Evolutionary conservation across 768 basidiomycete genomes (phyloP), one percentile per base, ranked within the genome.

Genomic region (Leccinum subgranulosum): DNA sequence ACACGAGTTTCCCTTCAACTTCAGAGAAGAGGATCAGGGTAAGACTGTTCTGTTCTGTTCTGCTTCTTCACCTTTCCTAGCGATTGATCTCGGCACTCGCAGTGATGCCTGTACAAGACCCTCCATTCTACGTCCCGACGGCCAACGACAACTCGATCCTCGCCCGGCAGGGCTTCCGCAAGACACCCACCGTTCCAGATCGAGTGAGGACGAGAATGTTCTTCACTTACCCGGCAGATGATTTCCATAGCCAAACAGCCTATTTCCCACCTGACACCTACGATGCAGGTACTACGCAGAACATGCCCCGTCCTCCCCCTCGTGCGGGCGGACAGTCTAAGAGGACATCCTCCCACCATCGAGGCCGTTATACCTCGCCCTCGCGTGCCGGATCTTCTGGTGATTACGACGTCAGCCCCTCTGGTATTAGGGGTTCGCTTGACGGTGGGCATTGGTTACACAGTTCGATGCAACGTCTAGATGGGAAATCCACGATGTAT

Each of bases 191-290:
- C 8, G 2, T 23, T 17, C 58, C 60, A 0, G 48, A 64, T 15
- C 61, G 60, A 8, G 64, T 54, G 21, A 59, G 43, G 5, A 60
- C 53, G 4, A 53, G 68, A 27, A 29, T 55, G 14, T 45, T 49
- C 14, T 52, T 60, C 27, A 39, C 56, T 12, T 7, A 52, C 0
- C 55, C 60, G 2, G 50, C 54, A 19, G 57, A 56, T 6, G 29
- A 21, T 1, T 39, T 45, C 5, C 23, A 62, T 19, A 48, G 34
- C 25, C 19, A 19, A 7, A 11, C 46, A 6, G 9, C 49, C 39
- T 54, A 31, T 50, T 28, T 36, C 1, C 6, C 17, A 2, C 4
- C 48, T 10, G 21, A 41, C 3, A 6, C 29, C 15, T n/a, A 53
- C 15, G 3, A 8, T 29, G 21, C 31, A 39, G 23, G 27, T n/a